Percentiles rank a stretch among this genome's conserved stretches.
Conservation (phyloP, 177 flowering plant genomes). For the Vitis hybrid region DNA sequence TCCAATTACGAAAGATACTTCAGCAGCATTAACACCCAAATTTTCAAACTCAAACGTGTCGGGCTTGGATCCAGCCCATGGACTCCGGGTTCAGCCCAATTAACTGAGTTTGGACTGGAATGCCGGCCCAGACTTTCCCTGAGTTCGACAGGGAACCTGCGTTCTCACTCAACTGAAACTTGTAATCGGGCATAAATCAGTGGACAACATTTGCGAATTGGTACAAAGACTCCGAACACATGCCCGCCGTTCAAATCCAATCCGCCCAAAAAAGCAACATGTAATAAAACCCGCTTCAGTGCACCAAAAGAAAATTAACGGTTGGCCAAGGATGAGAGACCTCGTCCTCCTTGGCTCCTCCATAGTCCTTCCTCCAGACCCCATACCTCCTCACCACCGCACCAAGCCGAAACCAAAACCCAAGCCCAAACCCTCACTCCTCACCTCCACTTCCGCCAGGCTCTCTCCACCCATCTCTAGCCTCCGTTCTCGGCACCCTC, state of each 20-base stretch:
- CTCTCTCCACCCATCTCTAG: slow-evolving; percentile 16
- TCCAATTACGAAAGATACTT: slow-evolving; percentile 72
- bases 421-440: slow-evolving; percentile 12
- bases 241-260: too few relatives aligned
- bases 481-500: slow-evolving; percentile 17
- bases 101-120: too few relatives aligned
- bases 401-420: slow-evolving; percentile 14
- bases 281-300: background rate
- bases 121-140: too few relatives aligned
- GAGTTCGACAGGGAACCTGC: too few relatives aligned
- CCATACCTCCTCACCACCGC: slow-evolving; percentile 15
- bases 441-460: slow-evolving; percentile 21
- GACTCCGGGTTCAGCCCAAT: too few relatives aligned
- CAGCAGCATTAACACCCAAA: slow-evolving; percentile 63
- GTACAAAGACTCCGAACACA: too few relatives aligned
- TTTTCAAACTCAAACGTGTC: too few relatives aligned
- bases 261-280: too few relatives aligned
- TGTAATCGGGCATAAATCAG: too few relatives aligned
- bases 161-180: too few relatives aligned
- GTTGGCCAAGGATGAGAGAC: slow-evolving; percentile 50
- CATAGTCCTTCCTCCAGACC: slow-evolving; percentile 22
- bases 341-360: slow-evolving; percentile 42
- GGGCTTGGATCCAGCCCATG: too few relatives aligned
- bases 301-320: slow-evolving; percentile 10
- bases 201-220: too few relatives aligned